A percentile compares a stretch with the other conserved stretches of the same genome.
Conservation (phyloP, 805 yeast species). For the Kuraishia cidri region DNA sequence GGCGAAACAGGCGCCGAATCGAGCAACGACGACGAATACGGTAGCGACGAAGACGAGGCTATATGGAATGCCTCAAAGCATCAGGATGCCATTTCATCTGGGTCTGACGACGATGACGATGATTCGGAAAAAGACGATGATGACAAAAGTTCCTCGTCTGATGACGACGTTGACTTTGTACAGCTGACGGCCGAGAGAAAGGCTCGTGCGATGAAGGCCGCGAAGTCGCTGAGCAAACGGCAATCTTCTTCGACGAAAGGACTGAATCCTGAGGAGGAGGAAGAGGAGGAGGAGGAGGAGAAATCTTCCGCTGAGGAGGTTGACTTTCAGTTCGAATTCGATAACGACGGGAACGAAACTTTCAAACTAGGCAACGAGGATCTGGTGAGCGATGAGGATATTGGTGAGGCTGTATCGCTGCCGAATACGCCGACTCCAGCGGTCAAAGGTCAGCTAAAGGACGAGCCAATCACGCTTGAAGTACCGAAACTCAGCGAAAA, state of each 20-base stretch:
- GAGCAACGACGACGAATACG: slow-evolving; percentile 15
- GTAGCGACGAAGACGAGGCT: slow-evolving; percentile 10
- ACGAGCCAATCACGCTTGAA: slow-evolving; percentile 18
- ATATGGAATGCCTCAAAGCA: too few relatives aligned
- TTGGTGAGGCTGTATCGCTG: slow-evolving; percentile 44
- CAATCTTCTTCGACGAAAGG: slow-evolving; percentile 3
- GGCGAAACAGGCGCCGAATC: slow-evolving; percentile 2
- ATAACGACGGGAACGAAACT: slow-evolving; percentile 28
- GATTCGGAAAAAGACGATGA: slow-evolving; percentile 16
- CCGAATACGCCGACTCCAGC: slow-evolving; percentile 22
- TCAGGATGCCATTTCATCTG: slow-evolving; percentile 10
- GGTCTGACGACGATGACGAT: slow-evolving; percentile 16
- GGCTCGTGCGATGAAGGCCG: slow-evolving; percentile 44
- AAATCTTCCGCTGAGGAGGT: slow-evolving; percentile 25
- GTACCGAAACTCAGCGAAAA: slow-evolving; percentile 43
- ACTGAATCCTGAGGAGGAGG: slow-evolving; percentile 10
- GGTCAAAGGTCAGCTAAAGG: slow-evolving; percentile 8
- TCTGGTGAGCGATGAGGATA: slow-evolving; percentile 39
- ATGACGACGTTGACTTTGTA: slow-evolving; percentile 56
- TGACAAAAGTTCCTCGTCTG: slow-evolving; percentile 19
- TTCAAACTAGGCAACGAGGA: slow-evolving; percentile 10
- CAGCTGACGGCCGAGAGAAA: slow-evolving; percentile 62
- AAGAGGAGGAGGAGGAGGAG: slow-evolving; percentile 25
- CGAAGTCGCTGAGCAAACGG: slow-evolving; percentile 14
- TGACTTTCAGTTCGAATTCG: slow-evolving; percentile 30